Evolutionary conservation across 129 eudicot species (phyloP).

Genomic region (Lactuca sativa): DNA sequence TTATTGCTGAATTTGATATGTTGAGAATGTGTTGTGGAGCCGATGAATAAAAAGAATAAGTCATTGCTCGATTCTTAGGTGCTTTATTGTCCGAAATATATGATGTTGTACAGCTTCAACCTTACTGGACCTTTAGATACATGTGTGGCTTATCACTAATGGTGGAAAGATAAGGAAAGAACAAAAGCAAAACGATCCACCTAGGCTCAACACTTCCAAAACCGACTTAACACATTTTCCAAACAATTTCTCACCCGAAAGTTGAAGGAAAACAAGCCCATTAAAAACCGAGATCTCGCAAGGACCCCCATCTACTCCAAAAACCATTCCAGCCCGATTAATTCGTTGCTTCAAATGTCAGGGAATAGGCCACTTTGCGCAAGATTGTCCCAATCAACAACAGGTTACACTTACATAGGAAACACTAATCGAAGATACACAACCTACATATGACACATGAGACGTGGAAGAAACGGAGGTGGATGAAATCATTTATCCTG

Average conservation of each 20-base stretch:
- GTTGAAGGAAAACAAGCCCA: neutral
- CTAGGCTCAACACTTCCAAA: neutral
- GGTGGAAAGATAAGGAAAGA: neutral
- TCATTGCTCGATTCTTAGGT: neutral
- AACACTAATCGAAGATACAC: neutral
- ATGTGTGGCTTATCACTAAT: neutral
- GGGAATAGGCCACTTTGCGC: neutral
- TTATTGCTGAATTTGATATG: conserved; percentile 3
- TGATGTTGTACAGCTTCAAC: neutral
- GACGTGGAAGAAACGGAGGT: neutral
- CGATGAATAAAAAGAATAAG: neutral
- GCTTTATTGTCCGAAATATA: neutral
- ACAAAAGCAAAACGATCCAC: neutral
- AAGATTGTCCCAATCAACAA: neutral
- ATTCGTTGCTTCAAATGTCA: conserved; percentile 3
- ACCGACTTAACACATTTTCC: neutral
- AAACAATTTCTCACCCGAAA: neutral
- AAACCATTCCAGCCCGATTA: no score
- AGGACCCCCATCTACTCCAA: no score
- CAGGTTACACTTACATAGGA: neutral
- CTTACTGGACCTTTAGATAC: neutral
- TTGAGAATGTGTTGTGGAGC: neutral
- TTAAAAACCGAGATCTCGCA: neutral
- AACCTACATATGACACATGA: neutral
- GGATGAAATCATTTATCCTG: neutral